A percentile compares a stretch with the other conserved stretches of the same genome.
Conservation (phyloP, 768 basidiomycete genomes). For the Rhodosporidiobolus sp. region DNA sequence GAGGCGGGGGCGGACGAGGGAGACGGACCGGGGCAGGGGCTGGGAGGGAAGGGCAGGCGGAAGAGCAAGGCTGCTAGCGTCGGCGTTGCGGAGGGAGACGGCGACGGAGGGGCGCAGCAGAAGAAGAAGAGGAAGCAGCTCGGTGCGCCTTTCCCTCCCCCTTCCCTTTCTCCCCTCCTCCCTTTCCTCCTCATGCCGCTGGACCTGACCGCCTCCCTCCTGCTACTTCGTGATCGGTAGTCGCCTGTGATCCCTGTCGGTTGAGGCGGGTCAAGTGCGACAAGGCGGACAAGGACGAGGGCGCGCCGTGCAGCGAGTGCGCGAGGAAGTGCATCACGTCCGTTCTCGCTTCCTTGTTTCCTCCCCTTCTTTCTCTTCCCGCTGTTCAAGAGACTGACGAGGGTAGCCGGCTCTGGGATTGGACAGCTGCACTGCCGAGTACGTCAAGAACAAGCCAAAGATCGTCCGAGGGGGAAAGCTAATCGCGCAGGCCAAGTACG, state of each 20-base stretch:
- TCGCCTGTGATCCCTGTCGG: conserved; percentile 19
- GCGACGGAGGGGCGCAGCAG: too few relatives aligned
- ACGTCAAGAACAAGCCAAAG: conserved; percentile 34
- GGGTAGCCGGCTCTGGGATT: background rate
- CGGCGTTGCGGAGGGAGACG: too few relatives aligned
- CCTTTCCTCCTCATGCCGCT: background rate
- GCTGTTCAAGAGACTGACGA: background rate
- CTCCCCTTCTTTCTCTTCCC: too few relatives aligned
- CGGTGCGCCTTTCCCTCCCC: too few relatives aligned
- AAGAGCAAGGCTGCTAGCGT: conserved; percentile 18
- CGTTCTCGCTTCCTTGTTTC: background rate
- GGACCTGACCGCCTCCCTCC: too few relatives aligned
- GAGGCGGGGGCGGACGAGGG: background rate
- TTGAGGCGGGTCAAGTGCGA: conserved; percentile 33
- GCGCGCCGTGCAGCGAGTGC: conserved; percentile 26
- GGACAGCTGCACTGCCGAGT: conserved; percentile 25
- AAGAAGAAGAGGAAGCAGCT: too few relatives aligned
- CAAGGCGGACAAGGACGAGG: conserved; percentile 9
- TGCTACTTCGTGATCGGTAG: background rate
- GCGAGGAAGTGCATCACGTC: conserved; percentile 30
- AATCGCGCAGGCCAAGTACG: conserved; percentile 32
- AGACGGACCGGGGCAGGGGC: too few relatives aligned
- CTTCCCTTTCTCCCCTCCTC: background rate
- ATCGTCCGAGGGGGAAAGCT: conserved; percentile 27
- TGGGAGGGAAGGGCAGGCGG: conserved; percentile 1